Base-by-base conservation (phyloP, 2,329 filamentous ascomycete genomes). In the Nemania serpens region DNA sequence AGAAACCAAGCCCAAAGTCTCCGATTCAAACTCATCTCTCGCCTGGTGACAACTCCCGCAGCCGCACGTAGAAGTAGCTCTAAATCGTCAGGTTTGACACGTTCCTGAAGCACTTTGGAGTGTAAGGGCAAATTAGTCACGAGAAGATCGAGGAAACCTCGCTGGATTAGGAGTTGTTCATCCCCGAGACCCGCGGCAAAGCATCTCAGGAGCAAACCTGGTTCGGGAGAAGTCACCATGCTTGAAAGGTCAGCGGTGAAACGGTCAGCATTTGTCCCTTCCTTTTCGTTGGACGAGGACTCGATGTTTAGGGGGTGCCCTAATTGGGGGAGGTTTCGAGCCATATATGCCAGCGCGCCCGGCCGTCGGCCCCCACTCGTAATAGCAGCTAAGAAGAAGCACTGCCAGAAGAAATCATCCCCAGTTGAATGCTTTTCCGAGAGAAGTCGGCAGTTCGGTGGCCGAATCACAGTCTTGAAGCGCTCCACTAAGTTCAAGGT, bases 401-500 rank as follows among this genome's bases (percentile, higher is more conserved):
- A 97, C 77, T 99, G 95, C 95, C 95, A 99, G 75, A 98, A 99
- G 75, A 95, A 97, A 66, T 91, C 91, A 66, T 93, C 91, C 10
- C 88, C 87, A 9, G 82, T 82, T 47, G 79, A 84, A 74, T 84
- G 85, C 39, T 76, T 81, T 57, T 74, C 75, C 34, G 77, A 85
- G 65, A 81, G 81, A 55, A 76, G 78, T 65, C 83, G 78, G 62
- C 82, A 82, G 25, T 77, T 76, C 9, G 76, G 68, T 29, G 87
- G 78, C 59, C 88, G 82, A 69, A 93, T 84, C 49, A 85, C 83
- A 60, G 83, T 77, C 70, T 93, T 92, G 73, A 98, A 87, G 58
- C 84, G 87, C 68, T 95, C 89, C 48, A 98, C 74, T 10, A 97
- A 85, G 59, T 84, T 85, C 58, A 97, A 75, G 1, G 93, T 96